phyloP scores from a whole-genome alignment of 176 grass and related monocot genomes.

The Luzula sylvatica region DNA sequence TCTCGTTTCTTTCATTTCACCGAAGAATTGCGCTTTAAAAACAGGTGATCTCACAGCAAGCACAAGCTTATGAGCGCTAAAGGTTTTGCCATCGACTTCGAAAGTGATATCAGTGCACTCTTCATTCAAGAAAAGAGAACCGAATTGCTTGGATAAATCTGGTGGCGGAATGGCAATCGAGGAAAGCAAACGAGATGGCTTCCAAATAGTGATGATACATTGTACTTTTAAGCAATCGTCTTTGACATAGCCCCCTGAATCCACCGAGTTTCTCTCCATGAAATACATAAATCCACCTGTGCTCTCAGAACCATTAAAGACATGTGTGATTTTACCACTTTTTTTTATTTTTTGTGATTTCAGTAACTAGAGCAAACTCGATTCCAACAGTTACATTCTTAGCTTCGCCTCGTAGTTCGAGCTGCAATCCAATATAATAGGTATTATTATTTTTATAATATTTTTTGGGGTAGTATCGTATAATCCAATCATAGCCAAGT shows the following conservation, averaged over 20 bases:
- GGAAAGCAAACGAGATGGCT: not conserved
- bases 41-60: slow-evolving; percentile 24
- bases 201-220: slow-evolving; percentile 12
- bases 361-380: not conserved
- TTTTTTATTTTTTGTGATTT: not conserved
- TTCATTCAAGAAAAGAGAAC: not conserved
- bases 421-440: not conserved
- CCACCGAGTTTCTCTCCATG: not conserved
- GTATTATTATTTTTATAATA: not conserved
- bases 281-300: not conserved
- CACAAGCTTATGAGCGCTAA: not conserved
- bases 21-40: slow-evolving; percentile 32
- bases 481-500: slow-evolving; percentile 17
- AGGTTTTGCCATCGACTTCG: slow-evolving; percentile 1
- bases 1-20: slow-evolving; percentile 13
- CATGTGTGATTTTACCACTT: not conserved
- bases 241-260: not conserved
- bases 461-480: slow-evolving; percentile 13
- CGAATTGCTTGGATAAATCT: not conserved
- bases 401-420: not conserved
- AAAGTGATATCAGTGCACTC: slow-evolving; percentile 13
- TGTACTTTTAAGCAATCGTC: slow-evolving; percentile 13
- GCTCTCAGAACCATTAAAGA: not conserved
- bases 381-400: not conserved
- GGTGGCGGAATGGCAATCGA: not conserved